Percentiles rank a stretch among this genome's conserved stretches.
phyloP scores from a whole-genome alignment of 2,329 filamentous ascomycete genomes.

The Fusarium sp. region DNA sequence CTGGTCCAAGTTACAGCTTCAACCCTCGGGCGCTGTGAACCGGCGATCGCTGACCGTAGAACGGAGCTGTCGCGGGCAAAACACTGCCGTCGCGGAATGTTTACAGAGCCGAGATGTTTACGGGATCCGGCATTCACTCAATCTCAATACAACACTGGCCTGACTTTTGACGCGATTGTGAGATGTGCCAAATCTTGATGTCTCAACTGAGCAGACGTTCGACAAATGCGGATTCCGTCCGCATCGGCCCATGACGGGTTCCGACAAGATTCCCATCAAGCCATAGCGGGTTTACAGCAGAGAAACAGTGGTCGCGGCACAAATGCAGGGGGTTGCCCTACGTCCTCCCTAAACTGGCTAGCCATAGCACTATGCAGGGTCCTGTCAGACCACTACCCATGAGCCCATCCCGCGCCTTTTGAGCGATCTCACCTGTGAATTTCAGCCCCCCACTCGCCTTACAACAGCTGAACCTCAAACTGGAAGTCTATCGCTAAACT shows the following conservation, averaged over 20 bases:
- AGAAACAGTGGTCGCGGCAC: background rate
- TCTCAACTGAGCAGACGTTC: background rate
- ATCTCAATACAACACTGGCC: background rate
- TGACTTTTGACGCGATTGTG: background rate
- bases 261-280: background rate
- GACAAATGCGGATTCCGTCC: conserved; percentile 15
- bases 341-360: background rate
- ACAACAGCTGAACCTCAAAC: background rate
- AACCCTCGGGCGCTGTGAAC: background rate
- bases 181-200: background rate
- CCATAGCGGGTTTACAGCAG: background rate
- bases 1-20: background rate
- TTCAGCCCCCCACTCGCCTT: background rate
- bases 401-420: background rate
- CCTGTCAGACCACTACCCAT: conserved; percentile 6
- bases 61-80: too few species aligned
- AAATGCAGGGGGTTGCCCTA: background rate
- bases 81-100: too few species aligned
- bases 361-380: background rate
- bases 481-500: background rate
- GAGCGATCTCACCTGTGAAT: background rate
- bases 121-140: conserved; percentile 8
- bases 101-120: background rate
- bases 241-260: conserved; percentile 16
- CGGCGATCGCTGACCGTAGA: background rate